A percentile compares a stretch with the other conserved stretches of the same genome.
phyloP scores from a whole-genome alignment of 1,284 basidiomycete species.

The Irpex sp. region DNA sequence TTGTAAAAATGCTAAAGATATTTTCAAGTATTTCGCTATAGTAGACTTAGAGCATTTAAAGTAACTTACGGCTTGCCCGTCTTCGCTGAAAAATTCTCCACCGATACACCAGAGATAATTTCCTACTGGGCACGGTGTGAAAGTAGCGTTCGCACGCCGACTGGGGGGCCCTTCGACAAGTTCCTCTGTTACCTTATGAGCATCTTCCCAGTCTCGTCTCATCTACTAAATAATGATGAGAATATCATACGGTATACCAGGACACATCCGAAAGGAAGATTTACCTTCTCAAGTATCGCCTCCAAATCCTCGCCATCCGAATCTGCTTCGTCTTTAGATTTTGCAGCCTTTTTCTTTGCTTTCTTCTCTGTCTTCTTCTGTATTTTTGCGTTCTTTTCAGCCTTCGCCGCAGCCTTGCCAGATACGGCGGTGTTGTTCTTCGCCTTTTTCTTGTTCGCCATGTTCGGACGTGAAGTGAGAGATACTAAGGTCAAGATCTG shows the following conservation, averaged over 20 bases:
- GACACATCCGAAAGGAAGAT: background rate
- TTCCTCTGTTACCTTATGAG: conserved; percentile 75
- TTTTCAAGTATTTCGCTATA: too few species aligned
- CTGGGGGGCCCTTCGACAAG: conserved; percentile 76
- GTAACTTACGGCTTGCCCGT: conserved; percentile 66
- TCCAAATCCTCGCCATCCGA: conserved; percentile 75
- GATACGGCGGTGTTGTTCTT: background rate
- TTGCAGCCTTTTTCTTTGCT: conserved; percentile 59
- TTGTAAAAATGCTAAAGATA: conserved; percentile 66
- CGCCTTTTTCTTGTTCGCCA: conserved; percentile 42
- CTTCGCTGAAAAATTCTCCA: conserved; percentile 83
- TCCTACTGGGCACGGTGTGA: conserved; percentile 75
- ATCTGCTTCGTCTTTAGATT: conserved; percentile 47
- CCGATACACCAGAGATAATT: conserved; percentile 81
- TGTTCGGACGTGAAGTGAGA: background rate
- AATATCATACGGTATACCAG: background rate
- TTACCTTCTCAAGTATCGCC: conserved; percentile 73
- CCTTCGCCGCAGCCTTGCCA: conserved; percentile 52
- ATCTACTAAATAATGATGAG: conserved; percentile 47
- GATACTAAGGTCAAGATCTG: background rate
- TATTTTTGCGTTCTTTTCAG: conserved; percentile 70
- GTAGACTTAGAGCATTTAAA: background rate
- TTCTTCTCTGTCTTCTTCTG: conserved; percentile 68
- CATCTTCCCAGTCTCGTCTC: conserved; percentile 69
- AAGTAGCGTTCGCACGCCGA: conserved; percentile 76